A percentile compares a stretch with the other conserved stretches of the same genome.
Conservation (phyloP, 2,329 filamentous ascomycete species). For the Dichotomopilus funicola region DNA sequence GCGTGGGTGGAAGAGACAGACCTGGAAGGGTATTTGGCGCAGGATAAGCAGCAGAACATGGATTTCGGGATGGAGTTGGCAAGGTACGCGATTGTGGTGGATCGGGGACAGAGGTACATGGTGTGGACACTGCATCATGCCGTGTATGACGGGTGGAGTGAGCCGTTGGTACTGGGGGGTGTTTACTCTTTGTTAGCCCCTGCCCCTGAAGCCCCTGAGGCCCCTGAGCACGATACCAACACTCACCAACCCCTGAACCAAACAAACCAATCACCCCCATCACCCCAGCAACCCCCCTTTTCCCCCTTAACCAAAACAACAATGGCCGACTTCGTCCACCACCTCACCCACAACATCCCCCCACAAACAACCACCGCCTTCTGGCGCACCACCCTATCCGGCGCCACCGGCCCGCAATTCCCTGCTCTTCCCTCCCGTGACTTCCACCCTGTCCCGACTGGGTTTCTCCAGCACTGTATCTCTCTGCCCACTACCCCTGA, state of each 20-base stretch:
- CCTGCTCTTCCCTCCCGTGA: slow-evolving; percentile 40
- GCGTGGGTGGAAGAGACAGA: slow-evolving; percentile 12
- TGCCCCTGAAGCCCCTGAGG: too few species aligned
- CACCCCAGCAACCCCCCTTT: neutral
- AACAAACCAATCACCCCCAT: slow-evolving; percentile 4
- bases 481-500: slow-evolving; percentile 27
- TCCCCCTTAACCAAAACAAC: neutral
- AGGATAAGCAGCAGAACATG: slow-evolving; percentile 36
- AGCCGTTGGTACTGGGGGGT: slow-evolving; percentile 41
- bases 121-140: slow-evolving; percentile 50
- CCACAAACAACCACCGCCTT: slow-evolving; percentile 35
- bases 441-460: slow-evolving; percentile 40
- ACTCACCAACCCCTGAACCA: neutral
- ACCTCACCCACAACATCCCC: slow-evolving; percentile 32
- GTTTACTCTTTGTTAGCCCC: neutral
- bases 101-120: slow-evolving; percentile 13
- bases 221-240: neutral
- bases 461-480: slow-evolving; percentile 46
- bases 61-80: slow-evolving; percentile 21
- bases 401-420: slow-evolving; percentile 40
- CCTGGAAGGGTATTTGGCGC: slow-evolving; percentile 33
- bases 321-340: slow-evolving; percentile 38
- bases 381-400: slow-evolving; percentile 40
- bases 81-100: slow-evolving; percentile 7
- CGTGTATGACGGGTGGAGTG: slow-evolving; percentile 52